Evolutionary conservation across 192 early-diverging fungal genomes (phyloP).

Genomic region (Rhizophagus sp.): DNA sequence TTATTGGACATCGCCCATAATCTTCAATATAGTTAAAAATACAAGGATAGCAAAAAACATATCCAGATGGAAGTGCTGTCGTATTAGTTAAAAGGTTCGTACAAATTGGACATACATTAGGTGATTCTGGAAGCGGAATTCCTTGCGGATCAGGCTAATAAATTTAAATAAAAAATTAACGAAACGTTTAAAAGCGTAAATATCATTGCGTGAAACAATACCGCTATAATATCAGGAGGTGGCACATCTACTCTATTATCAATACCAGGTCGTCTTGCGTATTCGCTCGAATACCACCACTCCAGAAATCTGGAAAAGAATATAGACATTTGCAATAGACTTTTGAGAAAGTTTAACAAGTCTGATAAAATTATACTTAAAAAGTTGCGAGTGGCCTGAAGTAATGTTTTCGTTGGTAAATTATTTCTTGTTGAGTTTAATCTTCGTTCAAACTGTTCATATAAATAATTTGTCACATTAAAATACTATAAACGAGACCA

Average conservation of each 20-base stretch:
- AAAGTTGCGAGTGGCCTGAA: slow-evolving; percentile 30
- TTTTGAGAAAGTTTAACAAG: slow-evolving; percentile 72
- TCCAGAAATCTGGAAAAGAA: slow-evolving; percentile 94
- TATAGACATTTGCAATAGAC: slow-evolving; percentile 82
- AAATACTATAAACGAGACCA: not conserved
- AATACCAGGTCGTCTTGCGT: slow-evolving; percentile 55
- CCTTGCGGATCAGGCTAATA: slow-evolving; percentile 74
- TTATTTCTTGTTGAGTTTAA: not conserved
- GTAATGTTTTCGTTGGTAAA: slow-evolving; percentile 20
- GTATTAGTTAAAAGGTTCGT: slow-evolving; percentile 73
- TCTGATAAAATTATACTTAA: slow-evolving; percentile 50
- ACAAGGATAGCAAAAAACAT: slow-evolving; percentile 94
- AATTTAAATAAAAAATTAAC: not conserved
- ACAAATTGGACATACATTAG: slow-evolving; percentile 84
- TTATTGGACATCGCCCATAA: slow-evolving; percentile 77
- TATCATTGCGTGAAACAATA: slow-evolving; percentile 35
- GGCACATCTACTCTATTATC: slow-evolving; percentile 57
- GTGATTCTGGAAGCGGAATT: slow-evolving; percentile 67
- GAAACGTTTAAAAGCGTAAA: not conserved
- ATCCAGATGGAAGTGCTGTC: slow-evolving; percentile 83
- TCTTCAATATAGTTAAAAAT: slow-evolving; percentile 75
- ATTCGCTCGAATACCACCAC: slow-evolving; percentile 94
- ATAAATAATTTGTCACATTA: slow-evolving; percentile 11
- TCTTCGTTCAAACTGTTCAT: slow-evolving; percentile 8
- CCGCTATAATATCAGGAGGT: slow-evolving; percentile 72